Percentiles rank a stretch among this genome's conserved stretches.
These are phyloP conservation scores for Sonneratia caseolaris DNA, from an alignment of 345 rosid species.

Conservation along the genomic window DNA sequence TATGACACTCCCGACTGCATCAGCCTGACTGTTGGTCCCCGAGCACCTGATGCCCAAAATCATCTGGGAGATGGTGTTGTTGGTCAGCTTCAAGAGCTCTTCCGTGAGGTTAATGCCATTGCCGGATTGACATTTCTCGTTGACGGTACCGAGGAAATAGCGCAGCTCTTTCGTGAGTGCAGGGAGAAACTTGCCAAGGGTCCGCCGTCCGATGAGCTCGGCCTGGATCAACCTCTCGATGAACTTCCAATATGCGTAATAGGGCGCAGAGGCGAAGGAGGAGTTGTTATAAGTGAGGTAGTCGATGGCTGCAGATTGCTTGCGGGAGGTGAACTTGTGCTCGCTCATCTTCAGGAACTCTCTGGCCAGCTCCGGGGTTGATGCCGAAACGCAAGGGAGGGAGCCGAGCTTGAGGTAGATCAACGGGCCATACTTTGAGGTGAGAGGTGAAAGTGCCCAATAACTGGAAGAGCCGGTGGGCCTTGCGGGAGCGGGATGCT, in stretches of 20 bases:
- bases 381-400: constrained; percentile 24
- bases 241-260: constrained; percentile 39
- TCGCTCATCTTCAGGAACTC: constrained; percentile 31
- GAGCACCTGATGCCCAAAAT: constrained; percentile 31
- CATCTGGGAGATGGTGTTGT: constrained; percentile 33
- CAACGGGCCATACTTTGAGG: constrained; percentile 22
- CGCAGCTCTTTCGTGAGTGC: constrained; percentile 18
- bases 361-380: constrained; percentile 27
- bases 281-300: constrained; percentile 27
- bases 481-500: constrained; percentile 21
- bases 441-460: constrained; percentile 45
- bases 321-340: constrained; percentile 23
- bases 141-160: constrained; percentile 6
- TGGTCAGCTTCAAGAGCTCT: constrained; percentile 28
- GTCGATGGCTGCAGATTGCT: constrained; percentile 23
- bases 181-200: constrained; percentile 26
- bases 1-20: constrained; percentile 17
- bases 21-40: constrained; percentile 19
- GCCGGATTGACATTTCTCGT: constrained; percentile 12
- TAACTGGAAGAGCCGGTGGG: constrained; percentile 25
- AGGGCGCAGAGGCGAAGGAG: constrained; percentile 34
- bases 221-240: constrained; percentile 29
- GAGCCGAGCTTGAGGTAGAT: constrained; percentile 29
- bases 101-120: constrained; percentile 27
- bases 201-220: constrained; percentile 36